Evolutionary conservation across 164 flowering plant species (phyloP).

Genomic region (Paratinospora sagittata): DNA sequence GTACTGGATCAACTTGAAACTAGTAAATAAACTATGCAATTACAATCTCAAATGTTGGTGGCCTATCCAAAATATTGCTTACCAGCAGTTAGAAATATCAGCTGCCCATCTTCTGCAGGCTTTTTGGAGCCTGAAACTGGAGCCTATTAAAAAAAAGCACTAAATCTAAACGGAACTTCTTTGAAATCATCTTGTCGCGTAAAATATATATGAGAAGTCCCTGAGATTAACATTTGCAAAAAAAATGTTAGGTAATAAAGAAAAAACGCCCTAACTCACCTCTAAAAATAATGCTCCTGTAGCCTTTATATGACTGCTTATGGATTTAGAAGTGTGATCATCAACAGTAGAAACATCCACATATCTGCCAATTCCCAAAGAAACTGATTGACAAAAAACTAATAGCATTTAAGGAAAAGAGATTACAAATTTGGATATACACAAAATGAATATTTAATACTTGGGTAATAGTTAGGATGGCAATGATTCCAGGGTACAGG

Average conservation of each 20-base stretch:
- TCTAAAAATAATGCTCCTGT: constrained; percentile 86
- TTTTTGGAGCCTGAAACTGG: constrained; percentile 99
- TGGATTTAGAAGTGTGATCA: constrained; percentile 63
- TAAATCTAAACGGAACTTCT: constrained; percentile 24
- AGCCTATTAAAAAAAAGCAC: constrained; percentile 48
- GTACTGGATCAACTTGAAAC: constrained; percentile 27
- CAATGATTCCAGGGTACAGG: too few species aligned
- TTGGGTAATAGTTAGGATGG: too few species aligned
- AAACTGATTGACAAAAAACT: neutral
- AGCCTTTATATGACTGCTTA: constrained; percentile 50
- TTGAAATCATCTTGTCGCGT: constrained; percentile 10
- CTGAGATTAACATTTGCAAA: neutral
- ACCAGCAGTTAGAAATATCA: constrained; percentile 94
- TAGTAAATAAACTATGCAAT: neutral
- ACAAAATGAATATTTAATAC: neutral
- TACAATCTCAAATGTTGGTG: constrained; percentile 25
- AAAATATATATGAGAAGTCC: neutral
- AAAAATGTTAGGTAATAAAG: constrained; percentile 1
- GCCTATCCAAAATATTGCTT: constrained; percentile 22
- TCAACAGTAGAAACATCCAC: constrained; percentile 95
- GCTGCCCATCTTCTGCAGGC: constrained; percentile 94
- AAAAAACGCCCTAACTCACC: constrained; percentile 30
- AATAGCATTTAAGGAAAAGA: neutral
- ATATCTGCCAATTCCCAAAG: constrained; percentile 43
- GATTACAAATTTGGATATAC: neutral